Conservation (phyloP, 2,329 filamentous ascomycete genomes). For the Akanthomyces lecanii region DNA sequence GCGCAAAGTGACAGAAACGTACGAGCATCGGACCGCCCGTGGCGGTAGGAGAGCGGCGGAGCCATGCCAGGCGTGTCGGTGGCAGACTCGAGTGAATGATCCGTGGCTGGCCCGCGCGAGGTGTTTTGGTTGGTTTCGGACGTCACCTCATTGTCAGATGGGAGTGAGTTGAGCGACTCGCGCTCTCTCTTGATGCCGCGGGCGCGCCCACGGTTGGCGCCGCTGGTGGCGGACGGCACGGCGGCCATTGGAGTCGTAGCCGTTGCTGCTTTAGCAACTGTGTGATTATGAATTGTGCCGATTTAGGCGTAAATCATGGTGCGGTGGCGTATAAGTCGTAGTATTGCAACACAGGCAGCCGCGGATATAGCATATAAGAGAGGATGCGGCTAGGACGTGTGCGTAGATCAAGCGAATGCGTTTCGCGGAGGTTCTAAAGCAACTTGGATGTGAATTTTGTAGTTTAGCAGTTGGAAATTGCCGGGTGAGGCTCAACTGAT, state of each 20-base stretch:
- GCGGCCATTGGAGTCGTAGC: neutral
- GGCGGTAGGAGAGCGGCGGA: slow-evolving; percentile 20
- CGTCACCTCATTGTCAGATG: slow-evolving; percentile 10
- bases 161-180: slow-evolving; percentile 13
- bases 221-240: neutral
- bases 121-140: slow-evolving; percentile 2
- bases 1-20: slow-evolving; percentile 22
- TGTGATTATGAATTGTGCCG: neutral
- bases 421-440: neutral
- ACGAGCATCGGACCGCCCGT: slow-evolving; percentile 37
- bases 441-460: neutral
- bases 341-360: neutral
- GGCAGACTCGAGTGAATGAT: slow-evolving; percentile 11
- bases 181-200: slow-evolving; percentile 14
- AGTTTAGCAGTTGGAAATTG: neutral
- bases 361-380: neutral
- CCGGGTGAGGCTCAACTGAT: neutral
- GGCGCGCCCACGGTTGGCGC: neutral
- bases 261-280: neutral
- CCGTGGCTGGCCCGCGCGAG: neutral
- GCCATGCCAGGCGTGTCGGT: slow-evolving; percentile 6
- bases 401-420: neutral
- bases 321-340: neutral
- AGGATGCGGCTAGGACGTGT: neutral
- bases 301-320: neutral